A percentile compares a stretch with the other conserved stretches of the same genome.
These are phyloP conservation scores for Coemansia sp. DNA, from an alignment of 192 early-diverging fungal species.

Conservation along the genomic window DNA sequence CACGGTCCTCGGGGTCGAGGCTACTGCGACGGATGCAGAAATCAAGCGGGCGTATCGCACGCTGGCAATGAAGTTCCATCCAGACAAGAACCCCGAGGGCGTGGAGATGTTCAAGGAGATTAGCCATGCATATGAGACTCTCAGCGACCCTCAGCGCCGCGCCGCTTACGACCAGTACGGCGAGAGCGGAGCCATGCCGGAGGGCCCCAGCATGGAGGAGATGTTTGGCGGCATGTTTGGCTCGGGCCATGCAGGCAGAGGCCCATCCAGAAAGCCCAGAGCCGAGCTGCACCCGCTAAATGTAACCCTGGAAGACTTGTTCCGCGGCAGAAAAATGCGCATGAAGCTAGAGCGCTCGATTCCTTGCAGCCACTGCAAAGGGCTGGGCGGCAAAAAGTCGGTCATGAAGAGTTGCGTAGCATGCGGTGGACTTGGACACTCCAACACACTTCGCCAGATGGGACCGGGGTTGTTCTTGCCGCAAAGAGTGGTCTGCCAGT, in stretches of 20 bases:
- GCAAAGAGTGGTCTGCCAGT: constrained; percentile 67
- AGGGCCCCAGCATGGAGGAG: constrained; percentile 18
- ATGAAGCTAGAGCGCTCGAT: constrained; percentile 49
- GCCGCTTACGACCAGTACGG: constrained; percentile 76
- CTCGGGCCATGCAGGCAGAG: not conserved
- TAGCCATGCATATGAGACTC: constrained; percentile 76
- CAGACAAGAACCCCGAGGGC: constrained; percentile 67
- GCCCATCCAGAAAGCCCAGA: constrained; percentile 4
- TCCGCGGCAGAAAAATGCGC: constrained; percentile 69
- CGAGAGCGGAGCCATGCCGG: constrained; percentile 4
- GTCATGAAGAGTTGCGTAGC: constrained; percentile 41
- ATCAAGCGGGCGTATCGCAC: constrained; percentile 56
- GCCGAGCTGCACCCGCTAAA: constrained; percentile 45
- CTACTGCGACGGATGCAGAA: constrained; percentile 38
- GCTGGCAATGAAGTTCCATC: constrained; percentile 60
- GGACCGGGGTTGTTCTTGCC: constrained; percentile 53
- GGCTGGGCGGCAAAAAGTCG: constrained; percentile 34
- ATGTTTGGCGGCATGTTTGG: constrained; percentile 28
- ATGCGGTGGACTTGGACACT: constrained; percentile 28
- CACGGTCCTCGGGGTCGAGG: constrained; percentile 42
- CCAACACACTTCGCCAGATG: constrained; percentile 25
- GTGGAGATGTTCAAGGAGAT: constrained; percentile 79
- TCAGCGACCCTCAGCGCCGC: constrained; percentile 64
- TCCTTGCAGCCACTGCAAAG: constrained; percentile 44
- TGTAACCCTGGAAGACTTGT: constrained; percentile 68